A percentile compares a stretch with the other conserved stretches of the same genome.
phyloP scores from a whole-genome alignment of 352 stramenopile species.

The Blastocystis sp. region DNA sequence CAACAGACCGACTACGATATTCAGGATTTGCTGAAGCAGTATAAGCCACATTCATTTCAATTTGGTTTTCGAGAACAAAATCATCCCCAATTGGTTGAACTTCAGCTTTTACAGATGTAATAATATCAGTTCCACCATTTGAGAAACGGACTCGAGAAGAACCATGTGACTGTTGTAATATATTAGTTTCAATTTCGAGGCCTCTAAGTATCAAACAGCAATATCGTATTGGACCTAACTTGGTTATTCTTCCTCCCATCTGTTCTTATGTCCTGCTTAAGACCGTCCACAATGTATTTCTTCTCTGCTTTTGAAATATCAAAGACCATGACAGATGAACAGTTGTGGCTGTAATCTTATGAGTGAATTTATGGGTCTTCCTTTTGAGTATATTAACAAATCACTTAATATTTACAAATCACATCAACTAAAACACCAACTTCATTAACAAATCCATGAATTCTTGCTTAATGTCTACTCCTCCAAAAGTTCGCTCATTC shows the following conservation, averaged over 20 bases:
- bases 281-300: slow-evolving; percentile 44
- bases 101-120: slow-evolving; percentile 39
- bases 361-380: neutral
- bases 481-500: neutral
- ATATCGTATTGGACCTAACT: neutral
- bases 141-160: slow-evolving; percentile 34
- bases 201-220: neutral
- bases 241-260: slow-evolving; percentile 34
- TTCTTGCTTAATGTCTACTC: slow-evolving; percentile 13
- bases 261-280: slow-evolving; percentile 10
- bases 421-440: neutral
- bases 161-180: slow-evolving; percentile 21
- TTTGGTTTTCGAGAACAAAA: neutral
- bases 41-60: neutral
- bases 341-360: neutral
- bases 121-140: slow-evolving; percentile 30
- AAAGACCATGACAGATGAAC: neutral
- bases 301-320: slow-evolving; percentile 29
- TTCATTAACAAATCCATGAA: neutral
- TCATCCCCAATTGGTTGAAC: neutral
- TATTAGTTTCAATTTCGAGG: slow-evolving; percentile 46
- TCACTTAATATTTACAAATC: neutral
- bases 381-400: neutral
- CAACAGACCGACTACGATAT: neutral
- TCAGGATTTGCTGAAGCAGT: neutral